Evolutionary conservation across 2,329 filamentous ascomycete genomes (phyloP).

Genomic region (Lasiodiplodia sp.): DNA sequence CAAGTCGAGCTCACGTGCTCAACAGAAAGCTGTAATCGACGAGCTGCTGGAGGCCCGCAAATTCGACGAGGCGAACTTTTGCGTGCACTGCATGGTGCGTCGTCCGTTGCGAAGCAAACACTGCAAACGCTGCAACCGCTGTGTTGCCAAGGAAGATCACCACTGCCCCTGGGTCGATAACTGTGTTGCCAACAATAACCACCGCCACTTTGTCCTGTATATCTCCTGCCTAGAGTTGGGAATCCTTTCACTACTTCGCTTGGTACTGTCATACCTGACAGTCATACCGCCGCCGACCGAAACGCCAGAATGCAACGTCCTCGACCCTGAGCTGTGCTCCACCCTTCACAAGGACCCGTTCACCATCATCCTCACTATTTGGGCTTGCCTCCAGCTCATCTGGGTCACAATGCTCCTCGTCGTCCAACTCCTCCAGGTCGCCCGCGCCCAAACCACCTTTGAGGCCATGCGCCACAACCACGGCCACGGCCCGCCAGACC

Average conservation of each 20-base stretch:
- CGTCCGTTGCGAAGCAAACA: slow-evolving; percentile 95
- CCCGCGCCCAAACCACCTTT: slow-evolving; percentile 91
- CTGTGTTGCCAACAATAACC: slow-evolving; percentile 94
- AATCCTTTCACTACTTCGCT: slow-evolving; percentile 73
- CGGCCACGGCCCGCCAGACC: slow-evolving; percentile 61
- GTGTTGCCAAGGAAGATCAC: slow-evolving; percentile 95
- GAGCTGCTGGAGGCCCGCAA: slow-evolving; percentile 85
- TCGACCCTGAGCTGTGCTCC: slow-evolving; percentile 77
- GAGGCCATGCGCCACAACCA: slow-evolving; percentile 91
- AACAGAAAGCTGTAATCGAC: slow-evolving; percentile 88
- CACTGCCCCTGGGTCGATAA: slow-evolving; percentile 99
- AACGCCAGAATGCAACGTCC: slow-evolving; percentile 67
- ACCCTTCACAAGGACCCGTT: slow-evolving; percentile 83
- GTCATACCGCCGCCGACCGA: slow-evolving; percentile 42
- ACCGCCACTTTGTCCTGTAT: slow-evolving; percentile 94
- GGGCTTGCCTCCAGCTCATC: slow-evolving; percentile 83
- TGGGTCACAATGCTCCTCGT: slow-evolving; percentile 98
- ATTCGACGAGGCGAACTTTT: slow-evolving; percentile 95
- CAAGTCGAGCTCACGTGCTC: slow-evolving; percentile 85
- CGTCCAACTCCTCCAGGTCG: slow-evolving; percentile 92
- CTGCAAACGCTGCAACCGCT: slow-evolving; percentile 88
- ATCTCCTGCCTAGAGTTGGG: slow-evolving; percentile 79
- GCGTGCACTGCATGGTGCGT: slow-evolving; percentile 91
- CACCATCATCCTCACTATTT: slow-evolving; percentile 79
- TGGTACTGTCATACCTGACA: slow-evolving; percentile 72